Evolutionary conservation across 2,329 filamentous ascomycete genomes (phyloP).

Genomic region (Aspergillus sp.): DNA sequence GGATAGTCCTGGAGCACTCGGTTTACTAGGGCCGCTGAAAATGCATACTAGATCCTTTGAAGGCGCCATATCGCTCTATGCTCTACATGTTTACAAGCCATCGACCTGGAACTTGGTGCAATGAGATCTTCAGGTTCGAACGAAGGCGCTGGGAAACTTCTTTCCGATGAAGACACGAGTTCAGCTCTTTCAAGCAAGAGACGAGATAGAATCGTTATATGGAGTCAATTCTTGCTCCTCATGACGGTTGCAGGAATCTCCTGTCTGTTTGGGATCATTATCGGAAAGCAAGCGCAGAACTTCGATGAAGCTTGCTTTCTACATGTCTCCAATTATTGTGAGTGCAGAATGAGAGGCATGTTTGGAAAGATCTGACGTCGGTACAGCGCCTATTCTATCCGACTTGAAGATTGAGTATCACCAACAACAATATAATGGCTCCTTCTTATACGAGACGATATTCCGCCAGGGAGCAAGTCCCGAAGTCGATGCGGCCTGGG

Average conservation of each 20-base stretch:
- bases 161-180: constrained; percentile 4
- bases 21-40: too few species aligned
- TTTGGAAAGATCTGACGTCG: neutral
- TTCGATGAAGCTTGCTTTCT: constrained; percentile 21
- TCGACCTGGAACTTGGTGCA: neutral
- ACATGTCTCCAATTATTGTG: constrained; percentile 26
- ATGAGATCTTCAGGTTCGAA: neutral
- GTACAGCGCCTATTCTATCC: constrained; percentile 34
- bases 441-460: constrained; percentile 54
- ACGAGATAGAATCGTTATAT: neutral
- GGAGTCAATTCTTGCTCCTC: constrained; percentile 13
- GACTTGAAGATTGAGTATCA: constrained; percentile 45
- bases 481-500: constrained; percentile 60
- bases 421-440: constrained; percentile 53
- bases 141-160: constrained; percentile 4
- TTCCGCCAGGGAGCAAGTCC: constrained; percentile 52
- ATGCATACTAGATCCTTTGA: too few species aligned
- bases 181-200: constrained; percentile 4
- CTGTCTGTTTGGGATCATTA: constrained; percentile 17
- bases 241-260: constrained; percentile 16
- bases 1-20: too few species aligned
- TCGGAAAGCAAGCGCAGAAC: constrained; percentile 14
- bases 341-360: neutral
- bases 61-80: too few species aligned
- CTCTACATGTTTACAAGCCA: neutral